phyloP scores from a whole-genome alignment of 169 alveolate species.

The Cyclospora cayetanensis region DNA sequence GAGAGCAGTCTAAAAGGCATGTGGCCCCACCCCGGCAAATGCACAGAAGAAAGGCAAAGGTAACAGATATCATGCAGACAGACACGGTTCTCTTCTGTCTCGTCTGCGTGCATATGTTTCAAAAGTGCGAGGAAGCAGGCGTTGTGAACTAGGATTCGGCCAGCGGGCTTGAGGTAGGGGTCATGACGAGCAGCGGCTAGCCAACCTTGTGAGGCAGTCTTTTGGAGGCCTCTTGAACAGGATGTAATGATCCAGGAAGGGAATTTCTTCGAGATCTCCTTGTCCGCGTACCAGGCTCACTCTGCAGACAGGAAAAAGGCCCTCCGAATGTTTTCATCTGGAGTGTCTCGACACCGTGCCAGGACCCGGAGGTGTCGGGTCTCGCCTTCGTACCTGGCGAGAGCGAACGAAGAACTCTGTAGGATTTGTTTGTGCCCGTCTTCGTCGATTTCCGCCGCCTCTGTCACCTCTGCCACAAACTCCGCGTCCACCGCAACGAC shows the following conservation, averaged over 20 bases:
- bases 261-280: slow-evolving; percentile 78
- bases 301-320: slow-evolving; percentile 47
- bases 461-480: slow-evolving; percentile 75
- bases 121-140: too few relatives aligned
- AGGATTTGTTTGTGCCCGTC: slow-evolving; percentile 74
- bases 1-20: too few relatives aligned
- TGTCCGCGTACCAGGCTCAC: slow-evolving; percentile 80
- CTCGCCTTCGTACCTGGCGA: slow-evolving; percentile 72
- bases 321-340: neutral
- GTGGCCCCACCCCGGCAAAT: neutral
- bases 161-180: too few relatives aligned
- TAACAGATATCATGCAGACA: too few relatives aligned
- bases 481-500: slow-evolving; percentile 78
- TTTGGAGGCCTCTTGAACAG: slow-evolving; percentile 81
- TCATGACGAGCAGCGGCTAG: too few relatives aligned
- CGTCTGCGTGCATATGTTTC: too few relatives aligned
- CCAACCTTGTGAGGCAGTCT: slow-evolving; percentile 85
- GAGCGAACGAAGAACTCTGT: slow-evolving; percentile 70
- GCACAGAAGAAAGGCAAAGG: too few relatives aligned
- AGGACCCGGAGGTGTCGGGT: neutral
- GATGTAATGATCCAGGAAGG: slow-evolving; percentile 85
- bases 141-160: too few relatives aligned
- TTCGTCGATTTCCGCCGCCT: slow-evolving; percentile 72
- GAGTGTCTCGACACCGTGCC: neutral
- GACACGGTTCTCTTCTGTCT: neutral